Evolutionary conservation across 805 yeast species (phyloP).

Genomic region (Lipomyces kockii): DNA sequence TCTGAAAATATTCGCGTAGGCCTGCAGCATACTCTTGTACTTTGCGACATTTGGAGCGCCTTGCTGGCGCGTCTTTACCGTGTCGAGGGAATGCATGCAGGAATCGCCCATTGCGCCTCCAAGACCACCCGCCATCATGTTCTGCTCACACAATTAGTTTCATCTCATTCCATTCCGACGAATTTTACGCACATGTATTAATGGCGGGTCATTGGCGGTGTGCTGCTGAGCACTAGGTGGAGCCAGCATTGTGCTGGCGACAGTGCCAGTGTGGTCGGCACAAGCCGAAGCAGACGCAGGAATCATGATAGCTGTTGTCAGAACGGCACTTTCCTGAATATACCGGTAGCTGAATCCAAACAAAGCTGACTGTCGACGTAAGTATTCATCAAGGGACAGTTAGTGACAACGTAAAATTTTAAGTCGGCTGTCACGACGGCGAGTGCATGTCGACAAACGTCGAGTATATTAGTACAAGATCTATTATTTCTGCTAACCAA

Average conservation of each 20-base stretch:
- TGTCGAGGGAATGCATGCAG: constrained; percentile 92
- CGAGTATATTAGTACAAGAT: neutral
- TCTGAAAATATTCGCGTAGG: constrained; percentile 71
- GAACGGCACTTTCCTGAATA: neutral
- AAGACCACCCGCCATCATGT: constrained; percentile 83
- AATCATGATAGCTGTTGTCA: constrained; percentile 11
- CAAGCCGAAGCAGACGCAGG: constrained; percentile 21
- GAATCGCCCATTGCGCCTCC: constrained; percentile 96
- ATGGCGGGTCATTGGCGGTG: constrained; percentile 14
- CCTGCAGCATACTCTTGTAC: constrained; percentile 75
- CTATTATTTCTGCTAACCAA: neutral
- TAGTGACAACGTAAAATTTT: too few species aligned
- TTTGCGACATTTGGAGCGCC: constrained; percentile 76
- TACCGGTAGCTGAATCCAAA: neutral
- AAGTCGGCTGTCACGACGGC: neutral
- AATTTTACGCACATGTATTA: constrained; percentile 14
- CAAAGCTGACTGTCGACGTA: neutral
- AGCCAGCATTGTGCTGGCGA: neutral
- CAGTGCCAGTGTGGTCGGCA: constrained; percentile 9
- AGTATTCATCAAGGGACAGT: neutral
- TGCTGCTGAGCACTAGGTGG: neutral
- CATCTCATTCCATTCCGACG: too few species aligned
- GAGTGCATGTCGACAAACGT: neutral
- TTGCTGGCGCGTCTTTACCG: constrained; percentile 96
- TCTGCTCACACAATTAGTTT: constrained; percentile 50